Evolutionary conservation across 345 rosid species (phyloP), one percentile per base, ranked within the genome.

Genomic region (Eutrema yunnanense): DNA sequence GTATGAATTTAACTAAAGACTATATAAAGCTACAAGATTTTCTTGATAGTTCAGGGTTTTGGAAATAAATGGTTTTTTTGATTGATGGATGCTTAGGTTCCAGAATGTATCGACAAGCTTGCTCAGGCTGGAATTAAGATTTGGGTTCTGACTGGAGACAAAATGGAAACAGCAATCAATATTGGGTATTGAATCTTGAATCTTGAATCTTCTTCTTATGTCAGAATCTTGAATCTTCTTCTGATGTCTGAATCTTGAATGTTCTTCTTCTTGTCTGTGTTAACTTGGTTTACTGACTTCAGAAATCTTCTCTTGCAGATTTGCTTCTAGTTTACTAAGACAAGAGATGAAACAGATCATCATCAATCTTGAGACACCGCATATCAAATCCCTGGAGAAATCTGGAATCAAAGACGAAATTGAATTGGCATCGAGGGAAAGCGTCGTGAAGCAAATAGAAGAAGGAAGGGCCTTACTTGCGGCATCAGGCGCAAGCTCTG

Each of bases 81-180:
- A 16, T 3, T n/a, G 72, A 48, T 60, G 22, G 12, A 5, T 76
- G 41, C 74, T 78, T 29, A 92, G 98, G 97, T 91, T 76, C 97
- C 98, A 6, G 89, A 87, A 75, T 94, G 98, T 83, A 94, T 94
- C 37, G 98, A 94, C 82, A 94, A 86, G 65, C 97, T 94, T 78
- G 96, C 98, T 47, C 95, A 89, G 83, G 98, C 98, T 36, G 98
- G 98, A 69, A 94, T 91, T 22, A 94, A 91, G 80, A 85, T 94
- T 69, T 94, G 98, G 98, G 96, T 94, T 65, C 81, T 94, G 82
- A 94, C 98, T 5, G 98, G 98, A 69, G 98, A 94, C 78, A 94
- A 94, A 78, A 89, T 94, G 97, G 98, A 94, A 80, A 94, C 98
- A 33, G 98, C 97, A 71, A 94, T 94, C 81, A 94, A 94, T 78